A percentile compares a stretch with the other conserved stretches of the same genome.
Conservation (phyloP, 2,329 filamentous ascomycete genomes). For the Colletotrichum salicis region DNA sequence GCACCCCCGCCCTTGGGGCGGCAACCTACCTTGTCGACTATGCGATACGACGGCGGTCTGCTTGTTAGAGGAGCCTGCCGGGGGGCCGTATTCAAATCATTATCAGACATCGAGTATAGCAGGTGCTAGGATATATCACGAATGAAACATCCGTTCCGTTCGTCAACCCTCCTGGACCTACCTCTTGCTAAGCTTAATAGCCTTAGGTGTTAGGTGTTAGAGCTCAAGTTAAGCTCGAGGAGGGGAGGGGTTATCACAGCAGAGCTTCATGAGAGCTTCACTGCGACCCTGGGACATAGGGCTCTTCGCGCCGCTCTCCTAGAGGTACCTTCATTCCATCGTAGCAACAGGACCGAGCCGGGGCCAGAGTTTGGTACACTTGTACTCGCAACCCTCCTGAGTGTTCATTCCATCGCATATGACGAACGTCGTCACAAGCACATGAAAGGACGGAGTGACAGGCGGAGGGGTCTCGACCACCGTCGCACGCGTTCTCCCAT, state of each 20-base stretch:
- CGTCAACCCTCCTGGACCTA: background rate
- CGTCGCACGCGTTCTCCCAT: background rate
- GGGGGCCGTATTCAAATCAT: background rate
- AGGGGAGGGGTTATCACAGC: background rate
- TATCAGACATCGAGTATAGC: background rate
- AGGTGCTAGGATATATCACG: background rate
- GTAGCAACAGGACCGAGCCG: background rate
- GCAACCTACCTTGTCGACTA: background rate
- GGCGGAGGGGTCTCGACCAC: background rate
- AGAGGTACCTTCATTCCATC: background rate
- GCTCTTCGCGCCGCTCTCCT: background rate
- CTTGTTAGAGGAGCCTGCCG: background rate
- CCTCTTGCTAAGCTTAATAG: background rate
- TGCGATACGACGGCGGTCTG: background rate
- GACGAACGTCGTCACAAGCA: background rate
- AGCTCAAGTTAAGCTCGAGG: background rate
- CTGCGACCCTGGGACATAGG: background rate
- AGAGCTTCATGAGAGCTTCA: background rate
- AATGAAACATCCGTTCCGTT: background rate
- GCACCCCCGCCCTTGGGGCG: too few relatives aligned
- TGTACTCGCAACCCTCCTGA: background rate
- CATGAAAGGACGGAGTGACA: background rate
- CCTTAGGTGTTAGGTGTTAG: background rate
- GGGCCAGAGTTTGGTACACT: background rate
- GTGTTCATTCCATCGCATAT: background rate